Evolutionary conservation across 2,329 filamentous ascomycete genomes (phyloP), one percentile per base, ranked within the genome.

Genomic region (Cercospora citrullina): DNA sequence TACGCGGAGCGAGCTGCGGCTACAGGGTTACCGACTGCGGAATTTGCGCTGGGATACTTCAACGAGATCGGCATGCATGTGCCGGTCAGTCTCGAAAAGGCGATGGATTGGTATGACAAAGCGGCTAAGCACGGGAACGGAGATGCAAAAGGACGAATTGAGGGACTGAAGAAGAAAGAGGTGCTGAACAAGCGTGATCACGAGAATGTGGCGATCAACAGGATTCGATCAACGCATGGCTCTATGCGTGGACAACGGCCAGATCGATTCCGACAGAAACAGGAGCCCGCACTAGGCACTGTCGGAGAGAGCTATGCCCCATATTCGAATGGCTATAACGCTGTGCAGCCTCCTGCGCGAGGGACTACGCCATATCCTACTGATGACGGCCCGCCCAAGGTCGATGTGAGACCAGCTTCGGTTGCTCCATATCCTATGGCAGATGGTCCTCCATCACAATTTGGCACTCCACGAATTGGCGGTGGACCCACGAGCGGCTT

Each of bases 11-110:
- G 94, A 72, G 95, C 95, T 10, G 94, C 95, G 8, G 84, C 88
- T 61, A 87, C 89, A 45, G 93, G 93, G 65, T 85, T 98, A 60
- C 86, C 93, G 0, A 98, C 94, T 0, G 95, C 94, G 60, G 93
- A 98, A 79, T 99, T 99, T 76, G 95, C 95, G 28, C 88, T 99
- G 84, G 94, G 94, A 10, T 99, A 99, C 80, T 99, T 98, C 81
- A 89, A 95, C 78, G 95, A 99, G 79, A 96, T 99, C 73, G 95
- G 95, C 73, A 96, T 99, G 77, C 90, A 93, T 76, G 91, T 96
- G 26, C 87, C 88, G n/a, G 91, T 92, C 72, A 92, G 94, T 77
- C 81, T 97, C 51, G 86, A 88, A 60, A 91, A 95, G 78, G 94
- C 95, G 1, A 86, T 91, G 70, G 88, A 85, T 71, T 99, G 95